A percentile compares a stretch with the other conserved stretches of the same genome.
phyloP scores from a whole-genome alignment of 768 basidiomycete genomes.

The Pleurotus djamor region DNA sequence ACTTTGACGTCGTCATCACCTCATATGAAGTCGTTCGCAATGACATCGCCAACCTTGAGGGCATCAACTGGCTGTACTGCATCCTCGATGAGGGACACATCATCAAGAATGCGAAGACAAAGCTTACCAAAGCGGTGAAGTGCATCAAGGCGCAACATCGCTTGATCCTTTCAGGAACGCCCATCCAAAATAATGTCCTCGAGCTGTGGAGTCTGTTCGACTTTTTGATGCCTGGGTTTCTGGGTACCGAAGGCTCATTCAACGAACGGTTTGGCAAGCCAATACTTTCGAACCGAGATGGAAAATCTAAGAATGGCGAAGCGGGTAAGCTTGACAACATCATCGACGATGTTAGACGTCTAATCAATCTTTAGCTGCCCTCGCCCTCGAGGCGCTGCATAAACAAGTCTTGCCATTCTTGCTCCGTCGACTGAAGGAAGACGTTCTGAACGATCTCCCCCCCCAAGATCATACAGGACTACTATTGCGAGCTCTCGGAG shows the following conservation, averaged over 20 bases:
- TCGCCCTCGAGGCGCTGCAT: conserved; percentile 93
- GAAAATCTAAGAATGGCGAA: conserved; percentile 92
- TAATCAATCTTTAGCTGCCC: conserved; percentile 56
- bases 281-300: conserved; percentile 91
- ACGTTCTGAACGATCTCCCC: conserved; percentile 95
- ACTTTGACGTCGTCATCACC: conserved; percentile 90
- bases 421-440: conserved; percentile 93
- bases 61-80: conserved; percentile 89
- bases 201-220: conserved; percentile 99
- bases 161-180: conserved; percentile 93
- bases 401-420: conserved; percentile 99
- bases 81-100: conserved; percentile 98
- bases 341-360: background rate
- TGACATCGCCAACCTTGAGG: conserved; percentile 76
- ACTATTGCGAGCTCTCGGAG: conserved; percentile 96
- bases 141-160: conserved; percentile 87
- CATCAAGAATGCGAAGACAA: conserved; percentile 99
- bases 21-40: conserved; percentile 98
- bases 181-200: conserved; percentile 98
- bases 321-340: conserved; percentile 59
- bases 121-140: conserved; percentile 96
- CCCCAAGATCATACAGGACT: conserved; percentile 99
- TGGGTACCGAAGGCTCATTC: conserved; percentile 94
- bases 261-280: conserved; percentile 96
- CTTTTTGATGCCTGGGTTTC: conserved; percentile 98